phyloP scores from a whole-genome alignment of 306 rosid genomes.

The Prunus kanzakura region DNA sequence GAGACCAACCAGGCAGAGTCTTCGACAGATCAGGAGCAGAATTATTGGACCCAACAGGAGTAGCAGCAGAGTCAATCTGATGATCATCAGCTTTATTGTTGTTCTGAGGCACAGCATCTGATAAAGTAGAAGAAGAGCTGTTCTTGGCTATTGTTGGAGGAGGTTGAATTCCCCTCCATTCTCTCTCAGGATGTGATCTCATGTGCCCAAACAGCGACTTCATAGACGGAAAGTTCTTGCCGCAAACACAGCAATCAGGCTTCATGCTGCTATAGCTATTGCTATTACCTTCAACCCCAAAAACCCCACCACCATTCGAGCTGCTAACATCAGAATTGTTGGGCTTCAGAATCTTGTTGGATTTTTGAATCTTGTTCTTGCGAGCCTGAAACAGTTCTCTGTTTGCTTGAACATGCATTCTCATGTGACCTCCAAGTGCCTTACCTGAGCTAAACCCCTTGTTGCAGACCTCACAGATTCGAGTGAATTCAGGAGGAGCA shows the following conservation, averaged over 20 bases:
- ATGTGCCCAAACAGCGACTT: conserved; percentile 39
- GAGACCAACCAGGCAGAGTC: conserved; percentile 16
- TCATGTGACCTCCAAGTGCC: conserved; percentile 57
- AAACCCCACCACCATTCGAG: not conserved
- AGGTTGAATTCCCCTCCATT: conserved; percentile 37
- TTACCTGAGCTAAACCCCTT: conserved; percentile 38
- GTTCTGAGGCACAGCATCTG: conserved; percentile 3
- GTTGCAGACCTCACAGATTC: conserved; percentile 25
- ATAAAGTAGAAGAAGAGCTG: conserved; percentile 21
- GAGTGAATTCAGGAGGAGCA: not conserved
- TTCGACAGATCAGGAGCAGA: conserved; percentile 5
- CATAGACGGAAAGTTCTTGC: conserved; percentile 30
- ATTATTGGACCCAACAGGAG: not conserved
- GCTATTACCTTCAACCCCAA: not conserved
- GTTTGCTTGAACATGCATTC: conserved; percentile 33
- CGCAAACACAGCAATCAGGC: conserved; percentile 22
- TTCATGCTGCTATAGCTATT: not conserved
- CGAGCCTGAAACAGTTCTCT: not conserved
- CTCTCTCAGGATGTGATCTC: conserved; percentile 38
- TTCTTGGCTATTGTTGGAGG: conserved; percentile 6
- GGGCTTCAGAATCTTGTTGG: not conserved
- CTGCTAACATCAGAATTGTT: not conserved
- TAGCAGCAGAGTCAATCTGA: conserved; percentile 10
- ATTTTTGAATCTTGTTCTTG: not conserved
- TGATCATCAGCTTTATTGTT: not conserved